Evolutionary conservation across 345 rosid genomes (phyloP).

Genomic region (Ceriops tagal): DNA sequence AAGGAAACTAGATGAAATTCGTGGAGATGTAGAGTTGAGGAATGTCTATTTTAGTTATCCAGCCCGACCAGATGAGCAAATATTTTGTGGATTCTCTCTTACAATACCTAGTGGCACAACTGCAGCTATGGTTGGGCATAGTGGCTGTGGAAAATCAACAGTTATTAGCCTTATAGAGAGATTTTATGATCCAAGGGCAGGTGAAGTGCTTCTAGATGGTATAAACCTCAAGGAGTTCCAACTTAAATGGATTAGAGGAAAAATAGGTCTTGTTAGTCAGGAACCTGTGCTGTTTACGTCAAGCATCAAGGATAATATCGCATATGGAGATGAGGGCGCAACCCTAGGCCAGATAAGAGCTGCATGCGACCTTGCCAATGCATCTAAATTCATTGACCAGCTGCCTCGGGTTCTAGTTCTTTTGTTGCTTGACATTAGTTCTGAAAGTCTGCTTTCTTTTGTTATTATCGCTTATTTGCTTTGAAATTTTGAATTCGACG

Average conservation of each 20-base stretch:
- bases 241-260: slow-evolving; percentile 47
- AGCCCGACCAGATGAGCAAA: slow-evolving; percentile 42
- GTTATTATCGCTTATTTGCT: too few species aligned
- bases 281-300: slow-evolving; percentile 46
- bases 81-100: slow-evolving; percentile 45
- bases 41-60: slow-evolving; percentile 46
- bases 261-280: slow-evolving; percentile 48
- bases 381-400: slow-evolving; percentile 25
- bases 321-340: slow-evolving; percentile 30
- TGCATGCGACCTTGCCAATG: slow-evolving; percentile 38
- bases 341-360: neutral
- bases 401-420: slow-evolving; percentile 16
- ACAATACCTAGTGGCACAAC: slow-evolving; percentile 33
- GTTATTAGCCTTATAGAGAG: slow-evolving; percentile 38
- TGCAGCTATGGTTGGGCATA: slow-evolving; percentile 50
- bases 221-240: slow-evolving; percentile 36
- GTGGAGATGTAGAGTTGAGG: slow-evolving; percentile 42
- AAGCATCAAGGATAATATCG: slow-evolving; percentile 45
- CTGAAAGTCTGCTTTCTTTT: too few species aligned
- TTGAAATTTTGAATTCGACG: too few species aligned
- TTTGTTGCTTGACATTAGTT: too few species aligned
- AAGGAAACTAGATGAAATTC: slow-evolving; percentile 32
- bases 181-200: slow-evolving; percentile 46
- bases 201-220: slow-evolving; percentile 47
- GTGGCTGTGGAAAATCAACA: slow-evolving; percentile 58